These are phyloP conservation scores for Durotheca rogersii DNA, from an alignment of 495 filamentous ascomycete genomes.

Conservation along the genomic window DNA sequence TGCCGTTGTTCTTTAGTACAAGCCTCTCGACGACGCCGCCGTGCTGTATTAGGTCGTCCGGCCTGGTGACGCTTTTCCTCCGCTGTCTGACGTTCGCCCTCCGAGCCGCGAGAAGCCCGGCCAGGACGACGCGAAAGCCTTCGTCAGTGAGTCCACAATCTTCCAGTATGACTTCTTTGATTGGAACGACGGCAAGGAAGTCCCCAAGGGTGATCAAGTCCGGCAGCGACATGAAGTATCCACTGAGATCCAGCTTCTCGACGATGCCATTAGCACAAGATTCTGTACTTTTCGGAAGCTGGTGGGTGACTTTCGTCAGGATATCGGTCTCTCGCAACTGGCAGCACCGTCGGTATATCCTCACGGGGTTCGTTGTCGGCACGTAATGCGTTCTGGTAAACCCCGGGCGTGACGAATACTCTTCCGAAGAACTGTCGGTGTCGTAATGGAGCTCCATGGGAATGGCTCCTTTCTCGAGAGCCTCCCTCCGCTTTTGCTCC, in stretches of 20 bases:
- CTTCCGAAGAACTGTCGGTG: conserved; percentile 49
- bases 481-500: conserved; percentile 74
- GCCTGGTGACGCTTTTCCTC: conserved; percentile 36
- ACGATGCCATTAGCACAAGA: conserved; percentile 67
- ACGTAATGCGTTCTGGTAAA: conserved; percentile 58
- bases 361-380: conserved; percentile 85
- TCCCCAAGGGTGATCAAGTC: conserved; percentile 87
- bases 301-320: conserved; percentile 81
- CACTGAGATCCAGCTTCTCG: conserved; percentile 76
- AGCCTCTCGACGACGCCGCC: conserved; percentile 82
- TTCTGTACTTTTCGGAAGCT: conserved; percentile 70
- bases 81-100: conserved; percentile 50
- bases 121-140: conserved; percentile 79
- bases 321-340: conserved; percentile 89
- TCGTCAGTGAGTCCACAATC: conserved; percentile 85
- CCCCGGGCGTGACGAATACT: conserved; percentile 25
- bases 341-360: conserved; percentile 94
- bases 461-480: conserved; percentile 77
- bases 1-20: conserved; percentile 82
- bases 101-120: conserved; percentile 81
- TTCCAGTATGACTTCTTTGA: conserved; percentile 80
- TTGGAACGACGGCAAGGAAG: conserved; percentile 89
- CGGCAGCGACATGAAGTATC: conserved; percentile 76
- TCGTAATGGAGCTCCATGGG: conserved; percentile 74
- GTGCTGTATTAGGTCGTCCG: conserved; percentile 40